Evolutionary conservation across 495 filamentous ascomycete genomes (phyloP), one percentile per base, ranked within the genome.

Genomic region (Aspergillus panamensis): DNA sequence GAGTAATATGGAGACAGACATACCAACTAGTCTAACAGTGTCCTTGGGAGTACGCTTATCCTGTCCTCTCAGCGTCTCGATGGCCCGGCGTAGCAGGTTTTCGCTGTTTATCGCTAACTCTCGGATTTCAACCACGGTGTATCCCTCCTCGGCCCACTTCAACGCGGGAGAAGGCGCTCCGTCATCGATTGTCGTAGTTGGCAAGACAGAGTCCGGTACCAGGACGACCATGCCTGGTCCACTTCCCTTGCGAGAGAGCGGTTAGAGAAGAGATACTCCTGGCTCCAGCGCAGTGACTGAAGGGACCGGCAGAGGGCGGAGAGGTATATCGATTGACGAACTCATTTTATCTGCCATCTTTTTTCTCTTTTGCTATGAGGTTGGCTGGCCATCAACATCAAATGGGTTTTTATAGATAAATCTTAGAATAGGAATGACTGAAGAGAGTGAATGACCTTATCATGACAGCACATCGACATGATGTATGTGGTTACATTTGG

Each of bases 141-240:
- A 52, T 10, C 50, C 35, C 32, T 52, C 50, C 50, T 52, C 50
- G 6, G 50, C 50, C 50, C 50, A 52, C 32, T 52, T 52, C 6
- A 40, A n/a, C 17, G 20, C n/a, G 7, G 50, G 50, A 8, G 32
- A 39, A 30, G 50, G 50, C 13, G 17, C 16, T 4, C 33, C 17
- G 17, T 29, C 3, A 8, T 39, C 33, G 33, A 52, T 52, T 6
- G n/a, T 14, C 2, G 32, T 21, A 6, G 33, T 39, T 12, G 29
- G 25, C 8, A 29, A 16, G 16, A 29, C 7, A 33, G n/a, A 51
- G 16, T 51, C 29, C 1, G 48, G 48, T 10, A 33, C 31, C 16
- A 52, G 14, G 25, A 52, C 20, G 16, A 52, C 40, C 50, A 42
- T 52, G 2, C 50, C 50, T n/a, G 50, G 50, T 10, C 50, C 50